Percentiles rank a stretch among this genome's conserved stretches.
These are phyloP conservation scores for Anethum foeniculum DNA, from an alignment of 140 eudicot species.

Conservation along the genomic window DNA sequence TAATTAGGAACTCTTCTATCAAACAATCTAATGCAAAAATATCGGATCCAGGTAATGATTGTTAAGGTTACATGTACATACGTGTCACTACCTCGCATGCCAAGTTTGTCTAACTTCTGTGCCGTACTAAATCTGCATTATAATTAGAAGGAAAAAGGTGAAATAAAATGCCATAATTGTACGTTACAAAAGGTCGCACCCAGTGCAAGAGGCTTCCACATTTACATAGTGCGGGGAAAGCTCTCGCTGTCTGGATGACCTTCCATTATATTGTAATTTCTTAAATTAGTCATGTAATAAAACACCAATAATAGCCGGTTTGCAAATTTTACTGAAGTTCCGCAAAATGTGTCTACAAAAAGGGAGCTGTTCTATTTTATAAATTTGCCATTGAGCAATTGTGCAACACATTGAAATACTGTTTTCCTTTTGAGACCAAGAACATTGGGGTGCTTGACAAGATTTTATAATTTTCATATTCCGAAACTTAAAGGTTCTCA, in stretches of 20 bases:
- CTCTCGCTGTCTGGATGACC: neutral
- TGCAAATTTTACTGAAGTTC: neutral
- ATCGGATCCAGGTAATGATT: neutral
- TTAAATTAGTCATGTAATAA: neutral
- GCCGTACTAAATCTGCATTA: slow-evolving; percentile 89
- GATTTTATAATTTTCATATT: neutral
- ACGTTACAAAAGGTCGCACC: neutral
- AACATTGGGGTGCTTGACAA: neutral
- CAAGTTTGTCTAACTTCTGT: slow-evolving; percentile 94
- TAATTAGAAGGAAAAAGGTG: slow-evolving; percentile 1
- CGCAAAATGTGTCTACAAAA: neutral
- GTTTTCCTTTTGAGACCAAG: neutral
- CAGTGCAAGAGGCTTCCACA: neutral
- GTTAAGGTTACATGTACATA: slow-evolving; percentile 29
- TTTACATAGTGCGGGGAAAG: neutral
- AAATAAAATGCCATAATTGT: neutral
- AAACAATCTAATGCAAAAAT: neutral
- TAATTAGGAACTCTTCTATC: slow-evolving; percentile 9
- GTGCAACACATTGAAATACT: neutral
- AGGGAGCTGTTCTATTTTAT: neutral
- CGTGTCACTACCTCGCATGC: slow-evolving; percentile 99
- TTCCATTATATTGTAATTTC: neutral
- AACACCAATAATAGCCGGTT: neutral
- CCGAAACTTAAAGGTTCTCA: neutral
- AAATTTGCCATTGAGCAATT: neutral